Evolutionary conservation across 176 grass and related monocot genomes (phyloP).

Genomic region (Carex kokanica): DNA sequence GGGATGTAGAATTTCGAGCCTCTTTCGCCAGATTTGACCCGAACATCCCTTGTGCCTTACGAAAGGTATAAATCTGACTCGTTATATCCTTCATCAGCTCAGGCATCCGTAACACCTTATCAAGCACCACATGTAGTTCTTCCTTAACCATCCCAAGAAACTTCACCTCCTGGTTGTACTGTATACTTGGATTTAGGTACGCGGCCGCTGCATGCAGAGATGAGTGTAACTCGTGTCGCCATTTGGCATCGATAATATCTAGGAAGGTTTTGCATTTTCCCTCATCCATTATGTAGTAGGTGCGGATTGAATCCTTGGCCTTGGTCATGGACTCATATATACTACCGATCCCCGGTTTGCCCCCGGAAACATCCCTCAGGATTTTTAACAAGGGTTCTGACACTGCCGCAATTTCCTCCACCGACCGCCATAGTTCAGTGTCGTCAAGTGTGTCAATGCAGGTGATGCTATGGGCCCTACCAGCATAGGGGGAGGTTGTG

Average conservation of each 20-base stretch:
- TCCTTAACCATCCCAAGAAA: conserved; percentile 65
- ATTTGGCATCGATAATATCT: conserved; percentile 87
- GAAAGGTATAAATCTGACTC: conserved; percentile 58
- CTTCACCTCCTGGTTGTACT: conserved; percentile 75
- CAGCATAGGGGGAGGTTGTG: conserved; percentile 61
- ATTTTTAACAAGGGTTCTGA: conserved; percentile 91
- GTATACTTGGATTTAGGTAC: conserved; percentile 88
- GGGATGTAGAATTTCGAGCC: conserved; percentile 71
- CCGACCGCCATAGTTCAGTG: conserved; percentile 70
- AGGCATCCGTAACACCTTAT: conserved; percentile 71
- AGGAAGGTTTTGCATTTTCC: conserved; percentile 85
- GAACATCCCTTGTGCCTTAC: conserved; percentile 85
- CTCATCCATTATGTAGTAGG: conserved; percentile 99
- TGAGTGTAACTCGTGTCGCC: conserved; percentile 74
- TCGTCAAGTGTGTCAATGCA: conserved; percentile 62
- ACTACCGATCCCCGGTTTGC: conserved; percentile 71
- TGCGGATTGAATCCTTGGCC: conserved; percentile 86
- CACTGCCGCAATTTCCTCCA: conserved; percentile 83
- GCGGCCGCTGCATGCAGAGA: conserved; percentile 81
- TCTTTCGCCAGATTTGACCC: conserved; percentile 89
- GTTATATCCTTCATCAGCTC: conserved; percentile 87
- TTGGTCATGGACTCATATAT: conserved; percentile 99
- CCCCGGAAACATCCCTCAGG: conserved; percentile 84
- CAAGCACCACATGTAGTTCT: conserved; percentile 69
- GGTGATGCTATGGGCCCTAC: conserved; percentile 55